Conservation (phyloP, 2,329 filamentous ascomycete species). For the Fusarium praegraminearum region DNA sequence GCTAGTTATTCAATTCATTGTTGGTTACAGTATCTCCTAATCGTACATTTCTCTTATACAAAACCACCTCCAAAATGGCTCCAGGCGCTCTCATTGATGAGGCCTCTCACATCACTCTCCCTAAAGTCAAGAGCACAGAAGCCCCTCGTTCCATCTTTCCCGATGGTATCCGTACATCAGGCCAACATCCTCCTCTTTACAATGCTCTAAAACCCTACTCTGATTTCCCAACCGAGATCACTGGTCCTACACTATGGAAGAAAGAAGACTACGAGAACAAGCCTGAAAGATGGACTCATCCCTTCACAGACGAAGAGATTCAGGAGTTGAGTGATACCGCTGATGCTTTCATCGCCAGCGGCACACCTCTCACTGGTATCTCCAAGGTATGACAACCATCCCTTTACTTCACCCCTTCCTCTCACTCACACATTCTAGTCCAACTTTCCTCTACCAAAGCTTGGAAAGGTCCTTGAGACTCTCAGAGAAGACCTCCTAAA, state of each 20-base stretch:
- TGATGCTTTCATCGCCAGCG: slow-evolving; percentile 75
- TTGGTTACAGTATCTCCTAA: not conserved
- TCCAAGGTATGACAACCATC: slow-evolving; percentile 41
- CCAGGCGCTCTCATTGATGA: slow-evolving; percentile 46
- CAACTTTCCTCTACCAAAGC: slow-evolving; percentile 59
- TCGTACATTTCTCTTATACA: not conserved
- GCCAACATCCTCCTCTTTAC: slow-evolving; percentile 79
- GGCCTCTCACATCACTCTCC: slow-evolving; percentile 24
- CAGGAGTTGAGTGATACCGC: slow-evolving; percentile 74
- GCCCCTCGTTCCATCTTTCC: slow-evolving; percentile 55
- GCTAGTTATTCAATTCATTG: slow-evolving; percentile 9
- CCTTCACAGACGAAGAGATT: slow-evolving; percentile 75
- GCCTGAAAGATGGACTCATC: slow-evolving; percentile 80
- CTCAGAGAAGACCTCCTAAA: slow-evolving; percentile 68
- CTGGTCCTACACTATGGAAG: slow-evolving; percentile 79
- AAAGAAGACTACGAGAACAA: slow-evolving; percentile 72
- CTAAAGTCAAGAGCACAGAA: slow-evolving; percentile 43
- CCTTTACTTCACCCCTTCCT: no score
- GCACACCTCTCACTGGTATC: slow-evolving; percentile 78
- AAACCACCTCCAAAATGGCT: slow-evolving; percentile 36
- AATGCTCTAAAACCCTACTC: slow-evolving; percentile 73
- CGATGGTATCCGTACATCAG: slow-evolving; percentile 67
- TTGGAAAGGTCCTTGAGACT: slow-evolving; percentile 52
- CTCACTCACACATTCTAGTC: slow-evolving; percentile 43
- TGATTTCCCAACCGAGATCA: slow-evolving; percentile 77